Conservation (phyloP, 805 yeast genomes). For the Henningerozyma blattae region DNA sequence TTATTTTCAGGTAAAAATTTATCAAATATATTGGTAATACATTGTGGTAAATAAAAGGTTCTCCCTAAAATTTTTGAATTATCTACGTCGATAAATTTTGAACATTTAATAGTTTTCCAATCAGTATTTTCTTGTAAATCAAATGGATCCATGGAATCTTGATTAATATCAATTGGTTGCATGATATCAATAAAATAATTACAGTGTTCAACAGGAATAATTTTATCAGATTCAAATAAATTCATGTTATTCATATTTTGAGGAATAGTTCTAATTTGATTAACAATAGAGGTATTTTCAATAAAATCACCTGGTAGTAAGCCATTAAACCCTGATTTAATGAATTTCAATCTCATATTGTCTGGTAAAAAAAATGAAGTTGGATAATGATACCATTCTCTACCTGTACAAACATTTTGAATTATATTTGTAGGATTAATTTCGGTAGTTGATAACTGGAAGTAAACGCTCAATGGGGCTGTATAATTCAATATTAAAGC, state of each 20-base stretch:
- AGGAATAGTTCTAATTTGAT: slow-evolving; percentile 39
- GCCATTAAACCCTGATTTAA: slow-evolving; percentile 73
- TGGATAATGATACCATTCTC: slow-evolving; percentile 93
- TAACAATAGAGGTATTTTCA: slow-evolving; percentile 28
- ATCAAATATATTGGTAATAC: slow-evolving; percentile 16
- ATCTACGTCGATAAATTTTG: slow-evolving; percentile 40
- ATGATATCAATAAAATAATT: slow-evolving; percentile 60
- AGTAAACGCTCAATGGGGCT: slow-evolving; percentile 57
- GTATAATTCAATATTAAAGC: slow-evolving; percentile 56
- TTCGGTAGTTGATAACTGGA: slow-evolving; percentile 13
- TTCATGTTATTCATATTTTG: slow-evolving; percentile 66
- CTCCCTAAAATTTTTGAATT: slow-evolving; percentile 43
- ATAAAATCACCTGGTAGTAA: slow-evolving; percentile 77
- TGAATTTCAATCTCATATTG: slow-evolving; percentile 51
- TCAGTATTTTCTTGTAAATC: slow-evolving; percentile 8
- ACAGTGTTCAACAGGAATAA: slow-evolving; percentile 41
- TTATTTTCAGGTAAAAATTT: slow-evolving; percentile 3
- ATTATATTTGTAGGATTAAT: neutral
- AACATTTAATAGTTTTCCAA: slow-evolving; percentile 42
- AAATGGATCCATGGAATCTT: slow-evolving; percentile 29
- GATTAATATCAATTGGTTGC: slow-evolving; percentile 32
- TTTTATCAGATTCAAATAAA: slow-evolving; percentile 45
- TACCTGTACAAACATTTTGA: slow-evolving; percentile 74
- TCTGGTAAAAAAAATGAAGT: slow-evolving; percentile 71
- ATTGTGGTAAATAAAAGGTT: slow-evolving; percentile 40